Percentiles rank a stretch among this genome's conserved stretches.
These are phyloP conservation scores for Diaporthe helianthi DNA, from an alignment of 2,329 filamentous ascomycete species.

Conservation along the genomic window DNA sequence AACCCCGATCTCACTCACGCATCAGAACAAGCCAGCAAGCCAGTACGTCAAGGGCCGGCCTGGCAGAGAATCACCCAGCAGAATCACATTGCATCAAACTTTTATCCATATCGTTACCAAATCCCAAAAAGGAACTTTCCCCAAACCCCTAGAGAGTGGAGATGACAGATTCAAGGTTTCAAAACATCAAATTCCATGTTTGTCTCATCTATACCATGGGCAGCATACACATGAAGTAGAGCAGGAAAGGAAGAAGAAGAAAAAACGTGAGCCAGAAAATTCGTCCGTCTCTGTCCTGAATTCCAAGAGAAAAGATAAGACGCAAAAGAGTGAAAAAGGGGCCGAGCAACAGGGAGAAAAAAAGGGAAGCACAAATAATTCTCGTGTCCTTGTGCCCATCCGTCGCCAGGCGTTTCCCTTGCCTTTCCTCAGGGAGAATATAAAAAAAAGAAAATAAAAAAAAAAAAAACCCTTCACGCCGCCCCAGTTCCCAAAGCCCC, in stretches of 20 bases:
- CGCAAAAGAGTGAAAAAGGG: neutral
- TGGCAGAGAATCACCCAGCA: too few species aligned
- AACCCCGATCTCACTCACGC: too few species aligned
- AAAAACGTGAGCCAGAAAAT: constrained; percentile 22
- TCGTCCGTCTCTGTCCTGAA: neutral
- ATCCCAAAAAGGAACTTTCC: too few species aligned
- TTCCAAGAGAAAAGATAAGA: constrained; percentile 17
- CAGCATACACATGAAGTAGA: constrained; percentile 33
- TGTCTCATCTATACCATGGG: constrained; percentile 35
- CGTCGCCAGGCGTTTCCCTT: neutral
- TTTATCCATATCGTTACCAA: too few species aligned
- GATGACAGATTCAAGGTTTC: neutral
- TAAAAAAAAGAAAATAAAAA: too few species aligned
- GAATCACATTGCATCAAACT: too few species aligned
- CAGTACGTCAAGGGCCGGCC: too few species aligned
- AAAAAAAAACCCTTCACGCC: too few species aligned
- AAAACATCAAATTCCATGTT: constrained; percentile 27
- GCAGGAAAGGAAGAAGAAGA: neutral
- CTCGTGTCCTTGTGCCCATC: neutral
- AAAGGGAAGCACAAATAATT: constrained; percentile 4
- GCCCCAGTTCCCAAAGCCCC: too few species aligned
- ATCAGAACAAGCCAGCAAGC: too few species aligned
- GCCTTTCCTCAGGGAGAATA: neutral
- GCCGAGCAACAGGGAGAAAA: neutral
- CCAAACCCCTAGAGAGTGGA: neutral